A percentile compares a stretch with the other conserved stretches of the same genome.
Conservation (phyloP, 2,329 filamentous ascomycete species). For the Tolypocladium tropicale region DNA sequence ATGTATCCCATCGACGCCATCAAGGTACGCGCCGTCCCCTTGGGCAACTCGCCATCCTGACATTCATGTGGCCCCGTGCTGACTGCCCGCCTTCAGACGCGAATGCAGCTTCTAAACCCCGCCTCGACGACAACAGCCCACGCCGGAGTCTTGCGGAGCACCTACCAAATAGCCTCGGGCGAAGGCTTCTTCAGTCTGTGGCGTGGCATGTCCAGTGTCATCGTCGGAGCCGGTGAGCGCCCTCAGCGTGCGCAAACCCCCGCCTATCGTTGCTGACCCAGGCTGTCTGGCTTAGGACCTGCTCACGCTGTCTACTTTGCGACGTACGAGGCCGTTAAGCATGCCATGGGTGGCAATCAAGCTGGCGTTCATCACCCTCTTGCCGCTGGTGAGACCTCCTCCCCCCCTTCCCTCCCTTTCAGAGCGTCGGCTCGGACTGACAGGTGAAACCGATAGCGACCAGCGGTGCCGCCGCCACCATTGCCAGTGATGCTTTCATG, state of each 20-base stretch:
- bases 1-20: slow-evolving; percentile 99
- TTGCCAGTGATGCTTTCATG: slow-evolving; percentile 97
- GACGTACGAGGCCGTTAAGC: slow-evolving; percentile 95
- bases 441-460: slow-evolving; percentile 50
- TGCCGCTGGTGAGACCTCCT: slow-evolving; percentile 61
- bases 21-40: slow-evolving; percentile 52
- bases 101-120: slow-evolving; percentile 93
- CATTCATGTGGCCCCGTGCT: slow-evolving; percentile 4
- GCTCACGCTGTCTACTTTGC: slow-evolving; percentile 98
- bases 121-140: slow-evolving; percentile 71
- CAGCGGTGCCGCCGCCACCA: slow-evolving; percentile 89
- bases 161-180: slow-evolving; percentile 80
- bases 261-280: slow-evolving; percentile 9
- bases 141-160: slow-evolving; percentile 82
- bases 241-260: background rate
- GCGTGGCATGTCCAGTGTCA: slow-evolving; percentile 93
- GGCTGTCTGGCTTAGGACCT: slow-evolving; percentile 52
- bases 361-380: slow-evolving; percentile 82
- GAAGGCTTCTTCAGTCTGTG: slow-evolving; percentile 89
- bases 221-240: slow-evolving; percentile 77
- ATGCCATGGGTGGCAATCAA: slow-evolving; percentile 86
- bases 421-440: background rate
- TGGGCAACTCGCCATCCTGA: background rate
- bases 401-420: background rate
- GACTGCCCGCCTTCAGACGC: slow-evolving; percentile 54